These are phyloP conservation scores for Sporothrix curviconia DNA, from an alignment of 2,329 filamentous ascomycete genomes.

Conservation along the genomic window DNA sequence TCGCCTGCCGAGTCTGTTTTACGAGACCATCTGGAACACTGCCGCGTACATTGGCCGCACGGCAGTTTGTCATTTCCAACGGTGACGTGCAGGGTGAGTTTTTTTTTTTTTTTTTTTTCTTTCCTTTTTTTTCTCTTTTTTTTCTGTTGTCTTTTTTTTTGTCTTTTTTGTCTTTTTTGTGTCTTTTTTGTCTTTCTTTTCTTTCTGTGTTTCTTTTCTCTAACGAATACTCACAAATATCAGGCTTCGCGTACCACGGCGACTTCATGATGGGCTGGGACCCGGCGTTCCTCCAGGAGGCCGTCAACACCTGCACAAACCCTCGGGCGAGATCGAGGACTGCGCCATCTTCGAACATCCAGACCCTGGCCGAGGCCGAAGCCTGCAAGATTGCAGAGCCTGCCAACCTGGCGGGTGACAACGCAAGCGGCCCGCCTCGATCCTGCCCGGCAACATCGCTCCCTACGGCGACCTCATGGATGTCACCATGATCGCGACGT, in stretches of 20 bases:
- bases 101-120: background rate
- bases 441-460: slow-evolving; percentile 58
- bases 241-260: slow-evolving; percentile 70
- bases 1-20: slow-evolving; percentile 72
- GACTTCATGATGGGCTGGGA: slow-evolving; percentile 82
- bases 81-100: slow-evolving; percentile 64
- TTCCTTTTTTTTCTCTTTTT: background rate
- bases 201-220: no score
- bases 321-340: slow-evolving; percentile 61
- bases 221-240: no score
- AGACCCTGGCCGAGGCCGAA: slow-evolving; percentile 46
- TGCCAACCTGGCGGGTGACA: slow-evolving; percentile 47
- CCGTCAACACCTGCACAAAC: slow-evolving; percentile 71
- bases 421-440: slow-evolving; percentile 43
- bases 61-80: slow-evolving; percentile 69
- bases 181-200: no score
- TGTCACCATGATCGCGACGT: slow-evolving; percentile 14
- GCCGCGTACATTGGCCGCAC: slow-evolving; percentile 52
- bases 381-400: slow-evolving; percentile 60
- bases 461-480: slow-evolving; percentile 28
- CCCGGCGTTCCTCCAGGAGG: slow-evolving; percentile 57
- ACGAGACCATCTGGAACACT: slow-evolving; percentile 79
- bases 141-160: background rate
- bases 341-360: slow-evolving; percentile 70
- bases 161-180: no score